A percentile compares a stretch with the other conserved stretches of the same genome.
Evolutionary conservation across 108 stramenopile species (phyloP).

Genomic region (Nannochloropsis salina): DNA sequence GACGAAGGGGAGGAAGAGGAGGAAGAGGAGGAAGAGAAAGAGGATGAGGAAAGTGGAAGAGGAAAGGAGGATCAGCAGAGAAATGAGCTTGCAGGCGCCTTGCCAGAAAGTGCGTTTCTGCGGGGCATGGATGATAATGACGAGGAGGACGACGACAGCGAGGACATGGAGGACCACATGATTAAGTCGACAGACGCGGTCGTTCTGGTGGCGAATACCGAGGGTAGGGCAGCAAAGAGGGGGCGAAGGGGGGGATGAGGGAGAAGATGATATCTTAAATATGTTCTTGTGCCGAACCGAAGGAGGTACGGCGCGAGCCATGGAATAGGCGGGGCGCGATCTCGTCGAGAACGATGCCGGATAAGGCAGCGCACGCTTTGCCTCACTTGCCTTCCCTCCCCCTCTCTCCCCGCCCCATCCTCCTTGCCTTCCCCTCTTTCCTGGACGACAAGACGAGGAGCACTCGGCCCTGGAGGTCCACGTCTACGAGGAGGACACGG

Average conservation of each 20-base stretch:
- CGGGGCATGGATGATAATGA: slow-evolving; percentile 21
- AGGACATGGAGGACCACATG: slow-evolving; percentile 23
- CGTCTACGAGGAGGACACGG: slow-evolving; percentile 59
- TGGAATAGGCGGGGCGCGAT: too few relatives aligned
- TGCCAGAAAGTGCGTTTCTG: background rate
- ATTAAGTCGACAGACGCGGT: slow-evolving; percentile 51
- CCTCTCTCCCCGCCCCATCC: background rate
- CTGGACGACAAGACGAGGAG: slow-evolving; percentile 29
- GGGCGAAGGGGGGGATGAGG: background rate
- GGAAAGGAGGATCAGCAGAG: slow-evolving; percentile 36
- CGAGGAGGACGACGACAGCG: slow-evolving; percentile 25
- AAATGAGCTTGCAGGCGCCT: slow-evolving; percentile 32
- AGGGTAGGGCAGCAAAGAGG: slow-evolving; percentile 40
- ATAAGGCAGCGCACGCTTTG: background rate
- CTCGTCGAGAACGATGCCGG: too few relatives aligned
- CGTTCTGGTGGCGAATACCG: slow-evolving; percentile 56
- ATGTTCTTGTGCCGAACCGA: background rate
- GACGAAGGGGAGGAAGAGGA: slow-evolving; percentile 41
- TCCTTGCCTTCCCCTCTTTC: background rate
- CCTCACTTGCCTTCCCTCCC: background rate
- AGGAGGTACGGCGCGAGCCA: background rate
- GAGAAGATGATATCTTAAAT: background rate
- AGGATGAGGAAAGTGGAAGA: slow-evolving; percentile 36
- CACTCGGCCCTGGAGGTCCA: slow-evolving; percentile 53
- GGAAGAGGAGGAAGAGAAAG: slow-evolving; percentile 41